phyloP scores from a whole-genome alignment of 192 early-diverging fungal genomes.

The Coemansia sp. region DNA sequence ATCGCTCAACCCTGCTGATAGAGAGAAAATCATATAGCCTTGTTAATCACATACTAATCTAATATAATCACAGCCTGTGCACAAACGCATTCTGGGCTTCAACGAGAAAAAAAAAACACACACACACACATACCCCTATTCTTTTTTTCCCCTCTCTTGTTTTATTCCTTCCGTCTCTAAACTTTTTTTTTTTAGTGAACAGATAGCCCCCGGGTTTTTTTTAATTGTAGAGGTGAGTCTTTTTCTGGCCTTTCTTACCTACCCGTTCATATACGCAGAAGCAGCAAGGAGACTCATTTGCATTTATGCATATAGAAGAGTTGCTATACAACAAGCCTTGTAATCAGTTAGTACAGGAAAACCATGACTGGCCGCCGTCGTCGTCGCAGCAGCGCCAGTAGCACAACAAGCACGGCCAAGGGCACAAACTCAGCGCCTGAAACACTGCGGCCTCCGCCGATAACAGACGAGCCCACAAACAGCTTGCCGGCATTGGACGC shows the following conservation, averaged over 20 bases:
- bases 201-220: too few relatives aligned
- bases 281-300: too few relatives aligned
- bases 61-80: background rate
- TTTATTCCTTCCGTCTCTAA: too few relatives aligned
- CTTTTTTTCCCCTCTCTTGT: background rate
- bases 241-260: too few relatives aligned
- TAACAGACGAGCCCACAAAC: background rate
- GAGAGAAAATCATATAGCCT: conserved; percentile 25
- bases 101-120: background rate
- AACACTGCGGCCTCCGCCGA: background rate
- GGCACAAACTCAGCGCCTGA: background rate
- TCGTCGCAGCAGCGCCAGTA: conserved; percentile 25
- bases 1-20: too few relatives aligned
- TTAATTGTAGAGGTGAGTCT: too few relatives aligned
- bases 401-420: conserved; percentile 4
- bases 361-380: conserved; percentile 24
- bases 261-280: too few relatives aligned
- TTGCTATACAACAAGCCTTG: too few relatives aligned
- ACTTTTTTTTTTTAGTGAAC: too few relatives aligned
- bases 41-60: background rate
- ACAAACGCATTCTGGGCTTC: background rate
- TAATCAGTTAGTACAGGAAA: too few relatives aligned
- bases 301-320: too few relatives aligned
- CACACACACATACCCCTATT: background rate
- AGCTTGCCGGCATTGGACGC: conserved; percentile 13